These are phyloP conservation scores for Petunia secreta DNA, from an alignment of 257 asterid species.

Conservation along the genomic window DNA sequence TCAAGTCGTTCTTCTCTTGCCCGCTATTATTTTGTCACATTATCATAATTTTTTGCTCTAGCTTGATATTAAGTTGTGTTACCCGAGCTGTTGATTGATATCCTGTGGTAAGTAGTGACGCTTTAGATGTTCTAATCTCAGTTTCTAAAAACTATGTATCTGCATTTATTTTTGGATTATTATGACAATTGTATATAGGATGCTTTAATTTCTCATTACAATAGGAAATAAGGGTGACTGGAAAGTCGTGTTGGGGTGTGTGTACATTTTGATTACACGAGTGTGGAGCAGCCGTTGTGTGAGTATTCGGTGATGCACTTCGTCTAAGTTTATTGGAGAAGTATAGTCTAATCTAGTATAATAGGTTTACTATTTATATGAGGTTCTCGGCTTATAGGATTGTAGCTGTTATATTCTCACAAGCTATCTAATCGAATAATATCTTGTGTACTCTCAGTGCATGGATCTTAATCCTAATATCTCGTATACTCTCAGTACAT, in stretches of 20 bases:
- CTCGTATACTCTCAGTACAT: too few species aligned
- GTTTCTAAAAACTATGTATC: neutral
- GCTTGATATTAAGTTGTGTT: neutral
- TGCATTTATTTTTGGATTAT: neutral
- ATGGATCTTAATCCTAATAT: too few species aligned
- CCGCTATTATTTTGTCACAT: neutral
- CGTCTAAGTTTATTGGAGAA: too few species aligned
- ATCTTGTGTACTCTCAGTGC: too few species aligned
- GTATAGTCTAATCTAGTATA: too few species aligned
- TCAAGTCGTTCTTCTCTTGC: neutral
- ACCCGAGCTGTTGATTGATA: neutral
- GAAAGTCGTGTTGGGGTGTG: neutral
- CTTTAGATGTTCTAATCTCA: neutral
- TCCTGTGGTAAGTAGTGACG: neutral
- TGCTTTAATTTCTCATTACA: conserved; percentile 1
- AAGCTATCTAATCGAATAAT: too few species aligned
- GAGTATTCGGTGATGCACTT: too few species aligned
- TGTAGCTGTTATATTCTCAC: too few species aligned
- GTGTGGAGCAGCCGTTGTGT: too few species aligned
- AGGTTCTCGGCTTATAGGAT: too few species aligned
- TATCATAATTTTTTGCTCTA: neutral
- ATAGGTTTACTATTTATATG: too few species aligned
- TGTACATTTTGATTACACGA: neutral
- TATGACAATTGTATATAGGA: neutral
- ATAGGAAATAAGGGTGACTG: neutral